Base-by-base conservation (phyloP, 495 filamentous ascomycete genomes). In the Aspergillus nidulans region DNA sequence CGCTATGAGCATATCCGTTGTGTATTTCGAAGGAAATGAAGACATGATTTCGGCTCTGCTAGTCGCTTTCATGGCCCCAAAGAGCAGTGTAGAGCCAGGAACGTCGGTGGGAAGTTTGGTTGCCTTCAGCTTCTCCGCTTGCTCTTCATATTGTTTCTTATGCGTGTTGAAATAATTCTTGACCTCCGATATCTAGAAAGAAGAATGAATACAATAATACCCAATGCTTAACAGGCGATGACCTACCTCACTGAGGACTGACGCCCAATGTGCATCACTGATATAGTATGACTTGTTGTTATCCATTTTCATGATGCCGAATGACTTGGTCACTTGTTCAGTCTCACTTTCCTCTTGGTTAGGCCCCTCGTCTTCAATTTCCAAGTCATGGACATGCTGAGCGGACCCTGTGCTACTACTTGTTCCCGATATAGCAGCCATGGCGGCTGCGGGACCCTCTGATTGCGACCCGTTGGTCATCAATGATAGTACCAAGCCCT, bases 401-500 rank as follows among this genome's bases (percentile, higher is more conserved):
- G 67, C 64, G 8, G 77, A 78, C 18, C 72, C 73, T n/a, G 69
- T 73, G 63, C 77, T 86, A 44, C 79, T 86, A 39, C 79, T 75
- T 43, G 84, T 81, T 23, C 79, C 76, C 2, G 86, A 84, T 23
- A 88, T 77, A 4, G 83, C 85, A 34, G 85, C 81, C 47, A 79
- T 69, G 9, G 85, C 81, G 15, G 78, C 89, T 8, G 84, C 72
- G 1, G 80, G 83, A 43, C 85, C 83, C 67, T 76, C 82, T 57
- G 83, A 77, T 60, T 81, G 77, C n/a, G 74, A 71, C 45, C 90
- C 91, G 70, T 91, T 92, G 59, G 91, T 92, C 94, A 99, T 97
- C 70, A 99, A 75, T 3, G 90, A 95, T 49, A 99, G 70, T 49
- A 99, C 94, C 65, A 99, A 75, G 49, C 92, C 88, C 81, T 99